phyloP scores from a whole-genome alignment of 140 eudicot genomes.

The Cichorium intybus region DNA sequence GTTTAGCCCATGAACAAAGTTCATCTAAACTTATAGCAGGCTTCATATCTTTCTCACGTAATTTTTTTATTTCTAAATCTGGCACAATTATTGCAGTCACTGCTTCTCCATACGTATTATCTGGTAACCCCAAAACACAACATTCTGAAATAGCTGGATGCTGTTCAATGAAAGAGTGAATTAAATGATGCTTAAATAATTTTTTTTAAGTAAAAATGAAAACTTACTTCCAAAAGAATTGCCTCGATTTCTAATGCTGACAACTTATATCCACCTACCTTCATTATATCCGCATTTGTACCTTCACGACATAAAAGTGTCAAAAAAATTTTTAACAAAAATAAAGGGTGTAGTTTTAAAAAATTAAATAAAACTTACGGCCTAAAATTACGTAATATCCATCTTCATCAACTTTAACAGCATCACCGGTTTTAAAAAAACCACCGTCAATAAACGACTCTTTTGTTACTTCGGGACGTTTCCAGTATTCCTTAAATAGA shows the following conservation, averaged over 20 bases:
- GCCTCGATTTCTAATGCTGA: constrained; percentile 99
- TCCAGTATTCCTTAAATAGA: constrained; percentile 89
- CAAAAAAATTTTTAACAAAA: neutral
- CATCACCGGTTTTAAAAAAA: constrained; percentile 93
- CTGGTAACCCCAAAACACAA: constrained; percentile 92
- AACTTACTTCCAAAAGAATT: constrained; percentile 74
- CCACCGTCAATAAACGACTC: constrained; percentile 82
- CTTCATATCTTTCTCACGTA: constrained; percentile 53
- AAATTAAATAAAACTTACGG: constrained; percentile 56
- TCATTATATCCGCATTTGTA: constrained; percentile 97
- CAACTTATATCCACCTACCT: constrained; percentile 94
- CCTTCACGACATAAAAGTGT: constrained; percentile 39
- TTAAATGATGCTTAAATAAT: neutral
- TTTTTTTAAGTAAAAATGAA: no score
- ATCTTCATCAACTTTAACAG: constrained; percentile 87
- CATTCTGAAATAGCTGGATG: constrained; percentile 89
- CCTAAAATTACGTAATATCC: constrained; percentile 93
- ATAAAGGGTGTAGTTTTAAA: no score
- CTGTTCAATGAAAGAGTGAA: constrained; percentile 32
- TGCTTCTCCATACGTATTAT: constrained; percentile 83
- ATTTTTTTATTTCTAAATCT: constrained; percentile 44
- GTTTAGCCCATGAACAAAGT: constrained; percentile 79
- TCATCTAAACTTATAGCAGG: constrained; percentile 79
- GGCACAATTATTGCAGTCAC: constrained; percentile 87
- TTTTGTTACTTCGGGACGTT: constrained; percentile 92